Conservation (phyloP, 352 stramenopile genomes). For the Phytophthora sp. region DNA sequence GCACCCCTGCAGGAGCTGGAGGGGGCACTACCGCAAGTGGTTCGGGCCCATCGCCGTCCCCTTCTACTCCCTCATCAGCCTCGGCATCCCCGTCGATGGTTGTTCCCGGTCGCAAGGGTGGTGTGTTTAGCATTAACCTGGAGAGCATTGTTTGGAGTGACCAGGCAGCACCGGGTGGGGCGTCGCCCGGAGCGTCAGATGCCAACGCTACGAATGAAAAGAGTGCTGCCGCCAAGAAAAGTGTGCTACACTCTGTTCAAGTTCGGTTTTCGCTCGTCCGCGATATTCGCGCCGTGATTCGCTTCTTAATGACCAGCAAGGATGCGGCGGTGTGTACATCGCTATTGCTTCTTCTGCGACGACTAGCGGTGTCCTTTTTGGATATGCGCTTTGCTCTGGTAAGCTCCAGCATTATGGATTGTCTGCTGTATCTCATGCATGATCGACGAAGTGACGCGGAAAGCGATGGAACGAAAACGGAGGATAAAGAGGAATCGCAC, state of each 20-base stretch:
- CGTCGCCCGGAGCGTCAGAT: constrained; percentile 18
- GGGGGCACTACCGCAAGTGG: constrained; percentile 15
- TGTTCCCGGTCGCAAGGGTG: constrained; percentile 46
- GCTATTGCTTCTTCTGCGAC: constrained; percentile 62
- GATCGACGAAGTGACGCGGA: constrained; percentile 17
- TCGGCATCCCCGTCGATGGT: constrained; percentile 29
- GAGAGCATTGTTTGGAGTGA: constrained; percentile 88
- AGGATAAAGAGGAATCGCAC: constrained; percentile 1
- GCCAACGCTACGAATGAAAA: constrained; percentile 30
- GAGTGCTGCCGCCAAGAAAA: constrained; percentile 18
- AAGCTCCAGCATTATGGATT: constrained; percentile 82
- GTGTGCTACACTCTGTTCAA: constrained; percentile 52
- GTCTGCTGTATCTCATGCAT: constrained; percentile 66
- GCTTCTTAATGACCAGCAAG: constrained; percentile 66
- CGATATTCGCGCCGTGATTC: constrained; percentile 65
- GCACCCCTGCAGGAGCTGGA: constrained; percentile 16
- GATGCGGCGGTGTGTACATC: constrained; percentile 57
- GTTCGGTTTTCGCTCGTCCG: constrained; percentile 78
- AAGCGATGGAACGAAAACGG: neutral
- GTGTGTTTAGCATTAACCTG: constrained; percentile 77
- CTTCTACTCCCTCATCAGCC: constrained; percentile 24
- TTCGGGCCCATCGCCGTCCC: constrained; percentile 7
- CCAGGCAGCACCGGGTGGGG: constrained; percentile 27
- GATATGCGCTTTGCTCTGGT: constrained; percentile 78
- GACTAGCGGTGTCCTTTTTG: constrained; percentile 70